Evolutionary conservation across 2,329 filamentous ascomycete species (phyloP).

Genomic region (Colletotrichum cuscutae): DNA sequence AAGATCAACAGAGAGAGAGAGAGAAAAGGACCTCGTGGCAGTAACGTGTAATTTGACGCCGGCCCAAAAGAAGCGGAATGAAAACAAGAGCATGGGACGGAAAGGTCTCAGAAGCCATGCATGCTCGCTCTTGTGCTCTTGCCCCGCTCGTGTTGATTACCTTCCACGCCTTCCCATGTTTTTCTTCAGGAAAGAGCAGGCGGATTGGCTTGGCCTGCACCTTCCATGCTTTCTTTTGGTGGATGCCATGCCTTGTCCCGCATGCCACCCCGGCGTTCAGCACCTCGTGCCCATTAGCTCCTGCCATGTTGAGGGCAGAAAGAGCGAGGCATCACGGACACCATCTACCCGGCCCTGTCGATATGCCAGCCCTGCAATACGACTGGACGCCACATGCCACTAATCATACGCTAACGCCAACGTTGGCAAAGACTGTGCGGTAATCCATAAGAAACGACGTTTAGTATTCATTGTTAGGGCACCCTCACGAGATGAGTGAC

Average conservation of each 20-base stretch:
- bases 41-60: slow-evolving; percentile 20
- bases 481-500: not conserved
- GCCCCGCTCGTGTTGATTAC: not conserved
- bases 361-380: not conserved
- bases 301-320: not conserved
- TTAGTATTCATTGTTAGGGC: not conserved
- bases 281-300: not conserved
- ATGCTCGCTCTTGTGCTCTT: not conserved
- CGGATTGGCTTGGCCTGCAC: too few species aligned
- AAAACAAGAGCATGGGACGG: not conserved
- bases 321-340: not conserved
- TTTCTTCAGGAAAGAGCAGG: not conserved
- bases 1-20: slow-evolving; percentile 7
- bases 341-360: not conserved
- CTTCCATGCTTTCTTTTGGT: not conserved
- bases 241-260: slow-evolving; percentile 3
- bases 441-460: not conserved
- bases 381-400: slow-evolving; percentile 26
- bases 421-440: slow-evolving; percentile 13
- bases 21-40: slow-evolving; percentile 24
- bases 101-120: slow-evolving; percentile 7
- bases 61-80: not conserved
- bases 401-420: slow-evolving; percentile 5
- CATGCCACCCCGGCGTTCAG: not conserved
- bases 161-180: not conserved